Conservation (phyloP, 2,329 filamentous ascomycete species). For the Penicillium sp. region DNA sequence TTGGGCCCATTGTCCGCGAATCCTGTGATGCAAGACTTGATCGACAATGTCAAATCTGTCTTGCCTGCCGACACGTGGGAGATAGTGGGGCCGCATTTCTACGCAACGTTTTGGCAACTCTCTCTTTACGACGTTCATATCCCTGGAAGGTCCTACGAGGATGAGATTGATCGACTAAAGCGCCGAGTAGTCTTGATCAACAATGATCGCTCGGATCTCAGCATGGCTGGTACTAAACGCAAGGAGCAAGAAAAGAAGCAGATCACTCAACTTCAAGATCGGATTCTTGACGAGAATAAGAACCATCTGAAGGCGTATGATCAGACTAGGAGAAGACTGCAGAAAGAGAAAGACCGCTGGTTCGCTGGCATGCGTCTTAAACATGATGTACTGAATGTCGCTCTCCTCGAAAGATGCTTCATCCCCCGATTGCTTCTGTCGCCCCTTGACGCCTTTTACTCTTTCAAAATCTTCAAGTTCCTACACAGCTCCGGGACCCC, state of each 20-base stretch:
- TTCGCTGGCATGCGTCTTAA: conserved; percentile 68
- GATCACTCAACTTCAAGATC: conserved; percentile 67
- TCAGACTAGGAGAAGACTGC: conserved; percentile 68
- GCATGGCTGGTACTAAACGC: conserved; percentile 62
- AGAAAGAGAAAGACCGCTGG: conserved; percentile 75
- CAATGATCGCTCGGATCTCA: conserved; percentile 72
- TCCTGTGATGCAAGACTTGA: conserved; percentile 71
- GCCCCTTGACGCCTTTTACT: conserved; percentile 83
- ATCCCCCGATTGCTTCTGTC: conserved; percentile 85
- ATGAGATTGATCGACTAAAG: conserved; percentile 69
- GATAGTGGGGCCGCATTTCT: conserved; percentile 76
- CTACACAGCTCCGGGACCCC: conserved; percentile 82
- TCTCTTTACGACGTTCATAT: conserved; percentile 78
- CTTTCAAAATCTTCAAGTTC: conserved; percentile 81
- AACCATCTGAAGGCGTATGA: conserved; percentile 67
- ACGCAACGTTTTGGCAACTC: conserved; percentile 88
- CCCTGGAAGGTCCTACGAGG: conserved; percentile 73
- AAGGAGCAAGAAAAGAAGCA: conserved; percentile 71
- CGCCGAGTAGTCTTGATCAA: conserved; percentile 67
- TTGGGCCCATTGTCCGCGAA: conserved; percentile 57
- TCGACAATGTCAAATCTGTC: conserved; percentile 64
- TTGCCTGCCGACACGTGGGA: conserved; percentile 66
- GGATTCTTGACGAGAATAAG: conserved; percentile 71
- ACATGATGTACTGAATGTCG: conserved; percentile 68
- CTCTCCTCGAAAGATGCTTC: conserved; percentile 85